Evolutionary conservation across 345 rosid genomes (phyloP), one percentile per base, ranked within the genome.

Genomic region (Bretschneidera sinensis): DNA sequence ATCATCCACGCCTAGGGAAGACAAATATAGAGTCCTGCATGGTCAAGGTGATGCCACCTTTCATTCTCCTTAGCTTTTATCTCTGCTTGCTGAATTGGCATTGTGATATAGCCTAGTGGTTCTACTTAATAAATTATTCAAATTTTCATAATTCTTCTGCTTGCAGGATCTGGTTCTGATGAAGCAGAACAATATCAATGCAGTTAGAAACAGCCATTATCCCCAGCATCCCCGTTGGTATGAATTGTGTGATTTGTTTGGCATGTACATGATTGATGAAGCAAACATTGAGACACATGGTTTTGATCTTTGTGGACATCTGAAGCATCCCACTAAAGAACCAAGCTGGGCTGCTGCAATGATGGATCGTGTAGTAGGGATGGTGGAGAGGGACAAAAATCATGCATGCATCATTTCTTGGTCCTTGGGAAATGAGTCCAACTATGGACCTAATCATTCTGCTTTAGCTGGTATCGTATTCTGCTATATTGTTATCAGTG

Each of bases 151-250:
- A 20, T 24, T 33, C 39, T 69, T 57, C 56, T 65, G 43, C 58
- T 78, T 59, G 33, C 80, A 94, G 99, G 99, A 94, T 80, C 79
- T 94, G 76, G 85, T 87, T 69, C 59, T 86, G 66, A 94, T 94
- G 99, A 94, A 90, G 83, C 86, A 94, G 81, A 74, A 80, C 71
- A 94, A 94, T 76, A 82, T 90, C 24, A 94, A 94, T 51, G 95
- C 97, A 61, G 99, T 94, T 56, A 85, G 99, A 64, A 94, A 94
- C 75, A 85, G 99, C 79, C 99, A 94, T 75, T 94, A 94, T 78
- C 99, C 99, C 56, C 99, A 94, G 58, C 97, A 94, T 76, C 86
- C 95, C 25, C 99, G 96, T 43, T 94, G 99, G 99, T 94, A 94
- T 54, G 97, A 94, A 65, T 62, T 94, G 70, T 94, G 99, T 61